Conservation (phyloP, 306 rosid genomes). For the Amphicarpaea edgeworthii region DNA sequence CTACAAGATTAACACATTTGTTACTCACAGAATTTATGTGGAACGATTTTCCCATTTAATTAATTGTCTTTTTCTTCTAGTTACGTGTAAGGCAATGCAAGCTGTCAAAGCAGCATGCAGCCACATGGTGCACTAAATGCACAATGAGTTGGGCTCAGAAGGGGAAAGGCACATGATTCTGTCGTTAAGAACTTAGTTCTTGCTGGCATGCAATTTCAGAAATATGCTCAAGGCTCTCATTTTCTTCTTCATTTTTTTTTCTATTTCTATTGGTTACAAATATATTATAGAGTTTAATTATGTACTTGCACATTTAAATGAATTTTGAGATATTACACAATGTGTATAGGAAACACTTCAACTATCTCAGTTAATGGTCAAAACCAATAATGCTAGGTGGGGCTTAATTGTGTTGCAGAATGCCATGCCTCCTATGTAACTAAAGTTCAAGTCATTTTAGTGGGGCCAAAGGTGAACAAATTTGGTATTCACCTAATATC, state of each 20-base stretch:
- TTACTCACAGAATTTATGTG: background rate
- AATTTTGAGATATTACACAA: too few relatives aligned
- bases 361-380: background rate
- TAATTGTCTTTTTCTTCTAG: conserved; percentile 16
- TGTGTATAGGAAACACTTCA: background rate
- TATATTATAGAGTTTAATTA: too few relatives aligned
- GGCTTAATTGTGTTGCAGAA: background rate
- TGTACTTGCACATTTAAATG: too few relatives aligned
- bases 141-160: conserved; percentile 42
- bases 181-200: conserved; percentile 37
- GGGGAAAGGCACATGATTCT: conserved; percentile 51
- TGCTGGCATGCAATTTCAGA: conserved; percentile 32
- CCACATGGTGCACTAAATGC: conserved; percentile 52
- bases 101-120: conserved; percentile 21
- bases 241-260: background rate
- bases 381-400: conserved; percentile 6
- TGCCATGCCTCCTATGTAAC: background rate
- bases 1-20: background rate
- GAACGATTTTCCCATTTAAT: background rate
- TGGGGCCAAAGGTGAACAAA: background rate
- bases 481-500: background rate
- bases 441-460: background rate
- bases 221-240: conserved; percentile 7
- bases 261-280: background rate
- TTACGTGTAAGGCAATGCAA: conserved; percentile 30